Base-by-base conservation (phyloP, 768 basidiomycete genomes). In the Pisolithus sp. region DNA sequence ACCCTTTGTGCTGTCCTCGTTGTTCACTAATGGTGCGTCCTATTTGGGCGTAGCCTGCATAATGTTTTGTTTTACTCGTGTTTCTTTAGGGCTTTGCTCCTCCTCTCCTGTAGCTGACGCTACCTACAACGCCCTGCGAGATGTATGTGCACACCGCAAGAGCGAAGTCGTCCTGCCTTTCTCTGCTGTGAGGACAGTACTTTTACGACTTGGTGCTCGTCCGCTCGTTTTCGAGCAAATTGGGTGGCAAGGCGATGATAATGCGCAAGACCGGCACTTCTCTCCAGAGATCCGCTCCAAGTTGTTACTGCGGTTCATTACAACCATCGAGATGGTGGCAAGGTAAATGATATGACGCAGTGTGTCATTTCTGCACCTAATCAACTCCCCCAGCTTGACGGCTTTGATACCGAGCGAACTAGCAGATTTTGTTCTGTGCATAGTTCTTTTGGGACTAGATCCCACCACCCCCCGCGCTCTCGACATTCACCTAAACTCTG, bases 381-480 rank as follows among this genome's bases (percentile, higher is more conserved):
- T 7, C 20, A 37, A 34, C 37, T 57, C 15, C 30, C 76, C 73
- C 47, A 70, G 71, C 44, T 59, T 67, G 45, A 65, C 62, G 47
- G 64, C 59, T 38, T 57, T 68, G 45, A 60, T 78, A 15, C 54
- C 59, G 7, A 60, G 68, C 5, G 80, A 84, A 20, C 58, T 76
- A 1, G 72, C 77, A 12, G 73, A 80, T 51, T 60, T 83, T 20
- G 56, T 83, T 7, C 56, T 80, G 46, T 65, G 72, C 2, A 57
- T 89, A 39, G 53, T 83, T 4, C 66, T 83, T 3, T 62, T 89
- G 24, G 82, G 72, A 2, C 73, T 85, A 54, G 86, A 89, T 57
- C 63, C 72, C 2, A 65, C 72, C 12, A 75, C 75, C 30, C 65
- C 75, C 1, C 59, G 63, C 4, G 74, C 77, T 13, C 68, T 82